Conservation (phyloP, 495 filamentous ascomycete species). For the Trichocladium uniseriatum region DNA sequence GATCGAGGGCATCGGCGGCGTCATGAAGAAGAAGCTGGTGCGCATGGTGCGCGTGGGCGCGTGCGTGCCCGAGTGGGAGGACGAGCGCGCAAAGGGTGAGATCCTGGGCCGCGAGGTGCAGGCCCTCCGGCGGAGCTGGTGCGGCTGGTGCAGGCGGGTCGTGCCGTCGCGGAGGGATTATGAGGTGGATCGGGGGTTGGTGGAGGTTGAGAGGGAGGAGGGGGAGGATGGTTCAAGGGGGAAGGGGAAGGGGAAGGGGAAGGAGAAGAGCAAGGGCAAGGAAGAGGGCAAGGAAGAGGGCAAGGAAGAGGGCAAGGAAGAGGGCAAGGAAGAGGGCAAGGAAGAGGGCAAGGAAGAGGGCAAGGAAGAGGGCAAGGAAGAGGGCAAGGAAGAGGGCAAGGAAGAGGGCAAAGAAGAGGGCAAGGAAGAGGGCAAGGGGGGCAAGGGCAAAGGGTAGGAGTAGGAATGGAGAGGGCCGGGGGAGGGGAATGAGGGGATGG, state of each 20-base stretch:
- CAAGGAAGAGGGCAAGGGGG: too few relatives aligned
- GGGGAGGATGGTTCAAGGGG: slow-evolving; percentile 3
- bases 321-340: too few relatives aligned
- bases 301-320: too few relatives aligned
- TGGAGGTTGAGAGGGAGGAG: background rate
- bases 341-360: too few relatives aligned
- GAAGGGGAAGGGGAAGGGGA: too few relatives aligned
- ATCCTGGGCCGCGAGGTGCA: slow-evolving; percentile 48
- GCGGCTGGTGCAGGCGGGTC: slow-evolving; percentile 55
- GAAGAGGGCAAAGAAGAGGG: too few relatives aligned
- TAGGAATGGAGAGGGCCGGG: too few relatives aligned
- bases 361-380: too few relatives aligned
- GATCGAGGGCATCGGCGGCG: slow-evolving; percentile 77
- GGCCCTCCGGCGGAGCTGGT: slow-evolving; percentile 53
- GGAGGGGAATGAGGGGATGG: background rate
- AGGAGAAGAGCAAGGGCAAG: too few relatives aligned
- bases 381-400: too few relatives aligned
- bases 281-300: too few relatives aligned
- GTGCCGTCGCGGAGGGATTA: slow-evolving; percentile 38
- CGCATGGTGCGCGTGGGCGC: slow-evolving; percentile 68
- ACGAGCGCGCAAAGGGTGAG: slow-evolving; percentile 54
- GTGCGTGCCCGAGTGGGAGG: slow-evolving; percentile 71
- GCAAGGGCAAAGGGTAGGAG: too few relatives aligned
- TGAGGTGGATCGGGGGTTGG: slow-evolving; percentile 13
- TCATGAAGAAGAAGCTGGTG: slow-evolving; percentile 72